Evolutionary conservation across 129 eudicot genomes (phyloP), one percentile per base, ranked within the genome.

Genomic region (Tagetes erecta): DNA sequence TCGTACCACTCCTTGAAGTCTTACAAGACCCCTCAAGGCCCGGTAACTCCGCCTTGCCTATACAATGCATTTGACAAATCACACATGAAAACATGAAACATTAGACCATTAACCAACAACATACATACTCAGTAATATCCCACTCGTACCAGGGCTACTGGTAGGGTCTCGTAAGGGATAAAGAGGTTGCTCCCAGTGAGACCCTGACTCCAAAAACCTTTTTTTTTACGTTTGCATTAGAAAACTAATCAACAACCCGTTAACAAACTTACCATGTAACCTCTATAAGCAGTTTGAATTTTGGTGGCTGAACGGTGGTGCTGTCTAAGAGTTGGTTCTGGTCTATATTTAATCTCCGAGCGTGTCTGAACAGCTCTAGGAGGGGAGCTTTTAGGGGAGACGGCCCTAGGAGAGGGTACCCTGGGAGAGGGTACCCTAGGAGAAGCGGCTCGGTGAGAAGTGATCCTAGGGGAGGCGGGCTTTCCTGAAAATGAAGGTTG

Each of bases 1-100:
- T 82, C 91, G 85, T 42, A 95, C 87, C 58, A 91, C 96, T 58
- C 86, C 90, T 83, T 95, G 97, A 47, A 95, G 94, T 85, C 99
- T 87, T 78, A 91, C 97, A n/a, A 95, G 80, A 60, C 99, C 99
- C 85, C 83, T 88, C 78, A 95, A 75, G 62, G 99, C 94, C 76
- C 89, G 82, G 79, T 80, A 91, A 84, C 91, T 91, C 81, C 89
- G 87, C 83, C 97, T 88, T 44, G 96, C 99, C 99, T 95, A 73
- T 31, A 63, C 4, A n/a, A 74, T 2, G 51, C 8, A 59, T 35
- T 13, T 58, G 4, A 73, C 36, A n/a, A 71, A 20, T 9, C 47
- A 42, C 38, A 62, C 67, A 36, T 14, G 11, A 35, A 42, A 31
- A 40, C 3, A 6, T 57, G 52, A 37, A 45, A 50, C 44, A n/a